Conservation (phyloP, 768 basidiomycete genomes). For the Lentinula detonsa region DNA sequence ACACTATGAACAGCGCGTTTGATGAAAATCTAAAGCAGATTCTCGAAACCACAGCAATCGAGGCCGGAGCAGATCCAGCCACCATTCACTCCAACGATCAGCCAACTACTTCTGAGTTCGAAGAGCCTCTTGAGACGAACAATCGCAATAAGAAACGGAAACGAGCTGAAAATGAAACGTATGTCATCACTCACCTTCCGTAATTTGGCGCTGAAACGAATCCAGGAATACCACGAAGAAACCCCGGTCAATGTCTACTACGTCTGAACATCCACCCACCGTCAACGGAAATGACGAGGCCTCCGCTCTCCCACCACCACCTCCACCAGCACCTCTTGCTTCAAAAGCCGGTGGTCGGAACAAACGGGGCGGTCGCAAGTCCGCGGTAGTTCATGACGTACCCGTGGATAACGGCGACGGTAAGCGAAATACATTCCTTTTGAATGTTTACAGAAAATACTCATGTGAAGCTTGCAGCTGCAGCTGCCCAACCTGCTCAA, state of each 20-base stretch:
- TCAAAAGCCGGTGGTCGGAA: slow-evolving; percentile 24
- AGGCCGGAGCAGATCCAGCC: slow-evolving; percentile 42
- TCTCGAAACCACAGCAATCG: slow-evolving; percentile 68
- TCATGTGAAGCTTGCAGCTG: slow-evolving; percentile 15
- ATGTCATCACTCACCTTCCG: slow-evolving; percentile 20
- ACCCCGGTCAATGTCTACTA: slow-evolving; percentile 69
- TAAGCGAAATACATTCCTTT: background rate
- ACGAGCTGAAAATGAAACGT: slow-evolving; percentile 69
- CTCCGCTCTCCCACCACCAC: slow-evolving; percentile 11
- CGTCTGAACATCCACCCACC: slow-evolving; percentile 50
- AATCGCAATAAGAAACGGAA: slow-evolving; percentile 65
- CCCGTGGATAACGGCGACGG: slow-evolving; percentile 34
- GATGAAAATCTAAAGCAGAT: slow-evolving; percentile 82
- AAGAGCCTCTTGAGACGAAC: slow-evolving; percentile 40
- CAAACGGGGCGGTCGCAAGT: slow-evolving; percentile 42
- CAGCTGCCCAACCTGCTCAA: slow-evolving; percentile 14
- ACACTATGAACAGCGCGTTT: slow-evolving; percentile 97
- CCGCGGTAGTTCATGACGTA: slow-evolving; percentile 24
- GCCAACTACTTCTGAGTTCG: slow-evolving; percentile 31
- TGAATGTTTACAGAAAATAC: background rate
- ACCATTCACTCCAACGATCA: slow-evolving; percentile 27
- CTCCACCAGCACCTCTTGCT: slow-evolving; percentile 26
- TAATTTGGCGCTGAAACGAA: background rate
- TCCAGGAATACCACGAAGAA: slow-evolving; percentile 49
- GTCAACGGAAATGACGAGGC: slow-evolving; percentile 21